Percentiles rank a stretch among this genome's conserved stretches.
phyloP scores from a whole-genome alignment of 352 stramenopile species.

The Pythium periplocum region DNA sequence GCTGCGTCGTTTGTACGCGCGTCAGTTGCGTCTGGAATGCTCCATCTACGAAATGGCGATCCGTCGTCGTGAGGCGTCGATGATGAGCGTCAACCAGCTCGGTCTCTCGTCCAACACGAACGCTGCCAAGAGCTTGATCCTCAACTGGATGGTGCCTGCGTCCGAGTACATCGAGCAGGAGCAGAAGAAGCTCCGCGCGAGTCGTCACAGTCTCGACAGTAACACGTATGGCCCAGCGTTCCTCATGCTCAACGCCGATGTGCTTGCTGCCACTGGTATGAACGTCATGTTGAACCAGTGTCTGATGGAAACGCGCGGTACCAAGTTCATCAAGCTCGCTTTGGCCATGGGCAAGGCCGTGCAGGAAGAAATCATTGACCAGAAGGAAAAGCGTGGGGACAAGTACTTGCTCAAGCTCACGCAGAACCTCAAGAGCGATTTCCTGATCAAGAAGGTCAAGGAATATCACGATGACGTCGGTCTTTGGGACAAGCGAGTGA shows the following conservation, averaged over 20 bases:
- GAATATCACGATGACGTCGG: slow-evolving; percentile 69
- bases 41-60: slow-evolving; percentile 80
- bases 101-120: slow-evolving; percentile 47
- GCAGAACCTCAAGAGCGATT: slow-evolving; percentile 26
- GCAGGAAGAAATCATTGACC: slow-evolving; percentile 66
- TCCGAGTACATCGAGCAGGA: slow-evolving; percentile 40
- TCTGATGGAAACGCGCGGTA: slow-evolving; percentile 53
- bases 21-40: slow-evolving; percentile 72
- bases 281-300: slow-evolving; percentile 74
- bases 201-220: slow-evolving; percentile 62
- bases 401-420: slow-evolving; percentile 22
- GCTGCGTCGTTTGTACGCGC: slow-evolving; percentile 61
- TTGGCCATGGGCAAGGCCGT: slow-evolving; percentile 69
- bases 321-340: slow-evolving; percentile 80
- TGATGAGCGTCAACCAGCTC: slow-evolving; percentile 44
- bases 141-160: slow-evolving; percentile 46
- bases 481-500: slow-evolving; percentile 83
- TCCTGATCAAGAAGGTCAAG: slow-evolving; percentile 38
- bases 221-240: slow-evolving; percentile 68
- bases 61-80: slow-evolving; percentile 47
- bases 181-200: slow-evolving; percentile 41
- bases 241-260: slow-evolving; percentile 48
- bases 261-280: slow-evolving; percentile 52
- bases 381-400: slow-evolving; percentile 35
- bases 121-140: slow-evolving; percentile 52